phyloP scores from a whole-genome alignment of 2,329 filamentous ascomycete species.

The Colletotrichum nymphaeae region DNA sequence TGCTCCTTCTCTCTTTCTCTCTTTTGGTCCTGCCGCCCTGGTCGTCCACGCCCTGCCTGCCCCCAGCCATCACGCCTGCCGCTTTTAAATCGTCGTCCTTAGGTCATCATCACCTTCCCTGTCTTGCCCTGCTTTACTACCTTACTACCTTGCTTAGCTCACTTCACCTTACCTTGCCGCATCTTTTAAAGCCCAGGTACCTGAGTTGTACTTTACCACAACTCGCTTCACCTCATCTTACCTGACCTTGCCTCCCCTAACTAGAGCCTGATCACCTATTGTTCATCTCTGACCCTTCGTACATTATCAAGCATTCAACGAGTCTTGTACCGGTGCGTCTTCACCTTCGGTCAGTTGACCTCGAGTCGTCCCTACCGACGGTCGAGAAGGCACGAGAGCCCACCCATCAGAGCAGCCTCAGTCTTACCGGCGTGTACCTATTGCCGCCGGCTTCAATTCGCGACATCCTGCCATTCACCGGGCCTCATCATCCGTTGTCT shows the following conservation, averaged over 20 bases:
- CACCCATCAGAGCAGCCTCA: background rate
- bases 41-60: background rate
- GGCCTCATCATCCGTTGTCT: background rate
- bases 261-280: background rate
- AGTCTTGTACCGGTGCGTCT: background rate
- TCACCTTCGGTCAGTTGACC: background rate
- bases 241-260: background rate
- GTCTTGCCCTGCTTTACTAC: background rate
- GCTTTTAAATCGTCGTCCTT: slow-evolving; percentile 26
- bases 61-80: slow-evolving; percentile 24
- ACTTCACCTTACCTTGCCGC: background rate
- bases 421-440: background rate
- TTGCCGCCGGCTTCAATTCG: background rate
- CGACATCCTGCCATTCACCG: background rate
- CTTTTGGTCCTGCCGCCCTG: slow-evolving; percentile 18
- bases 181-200: background rate
- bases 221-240: background rate
- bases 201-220: slow-evolving; percentile 4
- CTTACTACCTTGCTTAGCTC: background rate
- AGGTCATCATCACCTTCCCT: slow-evolving; percentile 4
- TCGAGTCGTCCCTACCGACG: background rate
- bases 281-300: no score
- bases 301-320: slow-evolving; percentile 1
- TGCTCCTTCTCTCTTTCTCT: slow-evolving; percentile 9
- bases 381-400: background rate